Evolutionary conservation across 805 yeast genomes (phyloP).

Genomic region (Cyberlindnera petersonii): DNA sequence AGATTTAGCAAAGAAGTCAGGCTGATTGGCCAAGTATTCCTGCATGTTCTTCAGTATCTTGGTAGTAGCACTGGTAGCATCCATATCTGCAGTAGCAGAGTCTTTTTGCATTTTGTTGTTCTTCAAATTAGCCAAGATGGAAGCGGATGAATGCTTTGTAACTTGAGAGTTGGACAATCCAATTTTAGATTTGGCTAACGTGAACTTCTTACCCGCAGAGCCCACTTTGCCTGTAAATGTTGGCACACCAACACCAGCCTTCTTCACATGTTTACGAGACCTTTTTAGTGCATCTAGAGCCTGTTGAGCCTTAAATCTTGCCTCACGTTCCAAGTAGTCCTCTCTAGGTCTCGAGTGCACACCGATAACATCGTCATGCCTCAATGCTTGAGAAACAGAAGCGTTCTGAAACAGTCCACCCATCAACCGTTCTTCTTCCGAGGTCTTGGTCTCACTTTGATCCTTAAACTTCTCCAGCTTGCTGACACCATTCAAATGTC

Average conservation of each 20-base stretch:
- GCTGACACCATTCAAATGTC: constrained; percentile 67
- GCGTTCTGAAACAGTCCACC: constrained; percentile 68
- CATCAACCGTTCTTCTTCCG: constrained; percentile 64
- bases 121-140: constrained; percentile 47
- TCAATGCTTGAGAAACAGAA: constrained; percentile 68
- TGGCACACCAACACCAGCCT: constrained; percentile 66
- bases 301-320: constrained; percentile 50
- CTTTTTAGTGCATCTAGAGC: constrained; percentile 55
- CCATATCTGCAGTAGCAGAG: background rate
- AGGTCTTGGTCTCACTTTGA: constrained; percentile 32
- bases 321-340: constrained; percentile 52
- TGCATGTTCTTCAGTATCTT: constrained; percentile 37
- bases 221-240: constrained; percentile 98
- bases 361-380: constrained; percentile 74
- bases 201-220: constrained; percentile 57
- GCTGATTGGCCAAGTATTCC: constrained; percentile 34
- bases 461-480: constrained; percentile 59
- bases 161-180: constrained; percentile 16
- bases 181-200: constrained; percentile 6
- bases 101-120: constrained; percentile 30
- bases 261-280: constrained; percentile 43
- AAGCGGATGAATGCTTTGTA: constrained; percentile 37
- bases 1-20: constrained; percentile 44
- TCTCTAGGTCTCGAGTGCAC: constrained; percentile 35
- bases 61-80: constrained; percentile 7